These are phyloP conservation scores for Noccaea caerulescens DNA, from an alignment of 345 rosid species.

Conservation along the genomic window DNA sequence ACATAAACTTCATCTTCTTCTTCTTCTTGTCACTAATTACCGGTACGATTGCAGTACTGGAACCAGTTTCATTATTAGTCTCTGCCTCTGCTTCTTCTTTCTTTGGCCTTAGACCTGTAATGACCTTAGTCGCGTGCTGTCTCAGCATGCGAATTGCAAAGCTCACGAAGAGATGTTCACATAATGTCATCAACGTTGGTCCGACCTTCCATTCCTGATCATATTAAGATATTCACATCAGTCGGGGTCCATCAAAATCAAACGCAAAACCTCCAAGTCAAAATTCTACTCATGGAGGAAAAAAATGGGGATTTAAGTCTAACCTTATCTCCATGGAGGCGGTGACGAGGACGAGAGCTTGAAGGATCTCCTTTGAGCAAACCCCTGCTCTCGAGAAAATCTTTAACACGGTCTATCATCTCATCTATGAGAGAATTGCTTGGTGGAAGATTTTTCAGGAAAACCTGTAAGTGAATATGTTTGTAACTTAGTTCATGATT, in stretches of 20 bases:
- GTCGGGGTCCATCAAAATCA: slow-evolving; percentile 17
- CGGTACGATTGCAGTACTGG: slow-evolving; percentile 47
- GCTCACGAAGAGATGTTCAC: slow-evolving; percentile 91
- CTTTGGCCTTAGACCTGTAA: slow-evolving; percentile 48
- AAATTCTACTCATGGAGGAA: not conserved
- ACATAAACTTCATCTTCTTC: slow-evolving; percentile 51
- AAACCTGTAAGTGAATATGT: slow-evolving; percentile 54
- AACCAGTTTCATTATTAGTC: slow-evolving; percentile 21
- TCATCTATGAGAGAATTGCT: slow-evolving; percentile 81
- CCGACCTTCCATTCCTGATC: slow-evolving; percentile 90
- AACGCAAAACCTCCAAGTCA: not conserved
- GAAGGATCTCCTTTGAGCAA: slow-evolving; percentile 85
- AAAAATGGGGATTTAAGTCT: slow-evolving; percentile 30
- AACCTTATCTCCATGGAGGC: slow-evolving; percentile 76
- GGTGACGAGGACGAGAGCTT: slow-evolving; percentile 66
- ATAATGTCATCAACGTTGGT: slow-evolving; percentile 75
- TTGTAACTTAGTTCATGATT: slow-evolving; percentile 24
- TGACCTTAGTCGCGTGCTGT: slow-evolving; percentile 57
- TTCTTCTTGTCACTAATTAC: slow-evolving; percentile 38
- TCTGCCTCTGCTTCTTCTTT: slow-evolving; percentile 44
- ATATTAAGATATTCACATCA: slow-evolving; percentile 4
- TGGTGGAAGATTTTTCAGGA: slow-evolving; percentile 92
- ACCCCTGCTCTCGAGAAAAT: slow-evolving; percentile 81
- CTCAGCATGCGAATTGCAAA: slow-evolving; percentile 75
- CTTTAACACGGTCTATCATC: slow-evolving; percentile 89